These are phyloP conservation scores for Eucalyptus decipiens DNA, from an alignment of 345 rosid genomes.

Conservation along the genomic window DNA sequence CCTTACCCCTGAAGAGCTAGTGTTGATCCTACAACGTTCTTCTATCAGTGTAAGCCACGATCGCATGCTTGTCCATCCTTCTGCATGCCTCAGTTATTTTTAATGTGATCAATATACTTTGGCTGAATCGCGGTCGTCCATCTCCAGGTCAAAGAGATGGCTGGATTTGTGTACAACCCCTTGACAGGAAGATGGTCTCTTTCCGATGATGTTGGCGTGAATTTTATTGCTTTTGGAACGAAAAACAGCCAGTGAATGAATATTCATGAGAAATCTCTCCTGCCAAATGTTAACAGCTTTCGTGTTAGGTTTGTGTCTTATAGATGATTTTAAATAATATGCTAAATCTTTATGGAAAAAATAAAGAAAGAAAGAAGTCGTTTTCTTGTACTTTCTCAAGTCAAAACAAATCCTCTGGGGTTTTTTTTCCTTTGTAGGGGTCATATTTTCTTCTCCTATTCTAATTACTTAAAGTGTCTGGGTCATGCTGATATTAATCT, in stretches of 20 bases:
- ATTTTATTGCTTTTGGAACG: constrained; percentile 68
- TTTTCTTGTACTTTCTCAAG: neutral
- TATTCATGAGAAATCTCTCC: neutral
- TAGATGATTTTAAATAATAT: neutral
- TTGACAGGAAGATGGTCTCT: constrained; percentile 65
- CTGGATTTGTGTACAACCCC: constrained; percentile 83
- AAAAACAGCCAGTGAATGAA: neutral
- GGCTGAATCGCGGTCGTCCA: neutral
- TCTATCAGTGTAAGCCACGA: constrained; percentile 52
- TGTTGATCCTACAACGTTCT: constrained; percentile 54
- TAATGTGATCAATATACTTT: neutral
- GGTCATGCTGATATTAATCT: neutral
- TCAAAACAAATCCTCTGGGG: neutral
- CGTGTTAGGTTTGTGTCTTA: neutral
- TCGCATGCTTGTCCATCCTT: neutral
- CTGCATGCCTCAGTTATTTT: neutral
- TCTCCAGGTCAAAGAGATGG: constrained; percentile 84
- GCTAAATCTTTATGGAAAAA: neutral
- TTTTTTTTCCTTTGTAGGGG: neutral
- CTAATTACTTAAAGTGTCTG: neutral
- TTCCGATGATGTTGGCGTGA: constrained; percentile 64
- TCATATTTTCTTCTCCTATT: neutral
- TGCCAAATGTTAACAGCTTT: neutral
- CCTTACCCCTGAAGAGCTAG: constrained; percentile 87
- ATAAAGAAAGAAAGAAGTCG: neutral